Conservation (phyloP, 2,329 filamentous ascomycete genomes). For the Alternaria sp. region DNA sequence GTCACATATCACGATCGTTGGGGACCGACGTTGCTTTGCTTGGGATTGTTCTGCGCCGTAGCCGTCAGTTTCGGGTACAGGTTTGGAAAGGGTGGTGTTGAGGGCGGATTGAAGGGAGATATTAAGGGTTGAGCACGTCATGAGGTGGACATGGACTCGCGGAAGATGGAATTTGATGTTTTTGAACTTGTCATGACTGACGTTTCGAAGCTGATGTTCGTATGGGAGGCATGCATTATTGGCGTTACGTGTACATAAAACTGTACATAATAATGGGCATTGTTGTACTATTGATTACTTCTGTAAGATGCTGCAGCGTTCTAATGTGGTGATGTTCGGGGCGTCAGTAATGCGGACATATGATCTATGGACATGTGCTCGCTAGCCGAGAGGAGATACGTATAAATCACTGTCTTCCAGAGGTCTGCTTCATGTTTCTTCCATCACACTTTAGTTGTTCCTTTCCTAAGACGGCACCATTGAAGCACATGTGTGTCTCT, state of each 20-base stretch:
- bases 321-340: not conserved
- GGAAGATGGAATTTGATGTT: not conserved
- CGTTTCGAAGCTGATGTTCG: not conserved
- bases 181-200: constrained; percentile 1
- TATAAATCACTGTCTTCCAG: not conserved
- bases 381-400: not conserved
- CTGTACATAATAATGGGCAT: constrained; percentile 1
- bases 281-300: not conserved
- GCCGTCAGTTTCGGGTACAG: constrained; percentile 82
- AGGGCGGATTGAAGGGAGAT: constrained; percentile 52
- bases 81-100: constrained; percentile 63
- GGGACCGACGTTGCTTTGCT: constrained; percentile 81
- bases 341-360: not conserved
- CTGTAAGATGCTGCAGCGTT: not conserved
- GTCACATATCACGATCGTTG: constrained; percentile 90
- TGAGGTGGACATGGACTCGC: not conserved
- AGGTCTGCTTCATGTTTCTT: not conserved
- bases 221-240: not conserved
- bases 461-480: too few relatives aligned
- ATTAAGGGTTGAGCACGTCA: constrained; percentile 7
- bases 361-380: not conserved
- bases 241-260: constrained; percentile 4
- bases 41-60: constrained; percentile 76
- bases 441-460: too few relatives aligned
- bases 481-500: too few relatives aligned